Base-by-base conservation (phyloP, 129 eudicot genomes). In the Flaveria trinervia region DNA sequence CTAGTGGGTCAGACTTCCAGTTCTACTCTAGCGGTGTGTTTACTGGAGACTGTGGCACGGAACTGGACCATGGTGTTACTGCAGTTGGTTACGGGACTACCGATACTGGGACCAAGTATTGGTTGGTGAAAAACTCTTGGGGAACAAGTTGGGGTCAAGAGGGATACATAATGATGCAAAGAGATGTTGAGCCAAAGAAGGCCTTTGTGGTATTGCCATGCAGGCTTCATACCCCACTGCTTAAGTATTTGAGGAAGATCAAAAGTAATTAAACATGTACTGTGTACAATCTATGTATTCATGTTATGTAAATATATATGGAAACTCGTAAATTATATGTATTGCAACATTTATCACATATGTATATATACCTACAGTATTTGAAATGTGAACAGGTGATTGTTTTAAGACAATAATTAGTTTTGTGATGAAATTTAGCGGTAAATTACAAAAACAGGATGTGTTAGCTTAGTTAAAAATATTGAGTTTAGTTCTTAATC, bases 191-290 rank as follows among this genome's bases (percentile, higher is more conserved):
- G 75, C 79, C 0, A 52, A 77, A 26, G 80, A 74, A 73, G 89
- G 92, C 17, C 57, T 83, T 0, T 85, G 88, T 68, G 86, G 86
- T 13, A 78, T 83, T 44, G 87, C 86, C 55, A 77, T 74, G 84
- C 52, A 70, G 28, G 80, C 86, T 8, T 68, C 83, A 39, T 85
- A 77, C 57, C 89, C 89, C n/a, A 61, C 79, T 33, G 39, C 39
- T 33, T 33, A 33, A 33, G 25, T 23, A 23, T 44, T n/a, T 9
- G 0, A 57, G 41, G 13, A 73, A 6, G 54, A 22, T 7, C 16
- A 51, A 3, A 22, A 41, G 69, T 14, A 56, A 73, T 11, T 22
- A 60, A 12, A 14, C 9, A 7, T 7, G 5, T 33, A 33, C 33
- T 28, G 33, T 56, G 43, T 73, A 57, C 9, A 22, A 18, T 73